Evolutionary conservation across 2,329 filamentous ascomycete species (phyloP).

Genomic region (Sarocladiaceae sp.): DNA sequence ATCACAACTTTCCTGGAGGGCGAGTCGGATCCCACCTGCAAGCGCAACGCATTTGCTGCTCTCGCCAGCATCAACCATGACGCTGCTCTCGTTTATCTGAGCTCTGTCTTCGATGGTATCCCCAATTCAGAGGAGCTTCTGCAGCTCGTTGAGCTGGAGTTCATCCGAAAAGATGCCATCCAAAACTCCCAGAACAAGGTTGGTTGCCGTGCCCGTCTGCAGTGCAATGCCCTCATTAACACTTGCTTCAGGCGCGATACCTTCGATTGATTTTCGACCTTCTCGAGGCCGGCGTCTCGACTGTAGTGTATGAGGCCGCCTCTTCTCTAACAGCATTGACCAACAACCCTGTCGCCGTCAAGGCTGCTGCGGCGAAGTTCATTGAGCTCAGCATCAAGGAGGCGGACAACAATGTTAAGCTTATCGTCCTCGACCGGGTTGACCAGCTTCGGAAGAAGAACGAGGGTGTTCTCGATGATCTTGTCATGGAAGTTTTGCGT

Average conservation of each 20-base stretch:
- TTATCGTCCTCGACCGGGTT: conserved; percentile 94
- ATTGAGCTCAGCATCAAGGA: conserved; percentile 97
- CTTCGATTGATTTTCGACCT: conserved; percentile 94
- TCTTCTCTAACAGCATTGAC: conserved; percentile 92
- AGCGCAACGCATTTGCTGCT: conserved; percentile 94
- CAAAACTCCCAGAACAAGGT: conserved; percentile 94
- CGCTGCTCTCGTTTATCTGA: conserved; percentile 83
- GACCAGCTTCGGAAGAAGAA: conserved; percentile 83
- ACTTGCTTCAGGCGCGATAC: conserved; percentile 66
- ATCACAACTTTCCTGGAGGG: conserved; percentile 84
- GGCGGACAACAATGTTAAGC: conserved; percentile 97
- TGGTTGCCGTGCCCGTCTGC: conserved; percentile 20
- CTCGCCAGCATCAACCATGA: conserved; percentile 89
- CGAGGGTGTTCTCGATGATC: conserved; percentile 84
- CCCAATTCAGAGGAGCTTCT: conserved; percentile 91
- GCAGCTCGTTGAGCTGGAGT: conserved; percentile 91
- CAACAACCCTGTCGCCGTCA: conserved; percentile 94
- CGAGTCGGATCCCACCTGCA: conserved; percentile 93
- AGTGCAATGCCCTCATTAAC: no score
- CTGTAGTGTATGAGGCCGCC: conserved; percentile 95
- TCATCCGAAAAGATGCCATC: conserved; percentile 96
- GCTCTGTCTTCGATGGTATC: conserved; percentile 85
- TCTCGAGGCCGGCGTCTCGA: conserved; percentile 86
- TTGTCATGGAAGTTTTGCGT: conserved; percentile 95
- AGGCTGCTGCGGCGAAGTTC: conserved; percentile 92